A percentile compares a stretch with the other conserved stretches of the same genome.
These are phyloP conservation scores for Amanita muscaria DNA, from an alignment of 768 basidiomycete genomes.

Conservation along the genomic window DNA sequence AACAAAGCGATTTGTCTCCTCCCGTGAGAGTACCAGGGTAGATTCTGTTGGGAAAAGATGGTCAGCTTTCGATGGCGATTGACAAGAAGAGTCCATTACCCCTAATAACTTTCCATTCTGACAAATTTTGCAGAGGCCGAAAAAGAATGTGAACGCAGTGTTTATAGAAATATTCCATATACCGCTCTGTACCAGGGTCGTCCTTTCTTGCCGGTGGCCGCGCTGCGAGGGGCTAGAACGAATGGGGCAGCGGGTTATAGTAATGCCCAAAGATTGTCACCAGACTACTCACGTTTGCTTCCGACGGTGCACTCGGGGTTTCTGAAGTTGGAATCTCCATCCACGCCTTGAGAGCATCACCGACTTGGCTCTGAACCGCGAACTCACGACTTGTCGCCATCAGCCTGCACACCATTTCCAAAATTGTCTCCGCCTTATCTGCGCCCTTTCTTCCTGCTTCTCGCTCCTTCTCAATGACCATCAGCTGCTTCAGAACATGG, in stretches of 20 bases:
- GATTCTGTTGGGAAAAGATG: conserved; percentile 30
- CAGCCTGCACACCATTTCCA: conserved; percentile 67
- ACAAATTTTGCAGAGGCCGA: conserved; percentile 66
- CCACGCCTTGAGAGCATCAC: conserved; percentile 77
- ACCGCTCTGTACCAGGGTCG: conserved; percentile 79
- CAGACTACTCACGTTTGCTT: conserved; percentile 21
- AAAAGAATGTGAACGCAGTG: conserved; percentile 69
- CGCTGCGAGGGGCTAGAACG: conserved; percentile 30
- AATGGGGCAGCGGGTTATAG: conserved; percentile 17
- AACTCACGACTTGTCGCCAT: conserved; percentile 75
- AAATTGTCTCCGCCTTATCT: conserved; percentile 62
- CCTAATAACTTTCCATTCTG: conserved; percentile 45
- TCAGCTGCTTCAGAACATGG: conserved; percentile 76
- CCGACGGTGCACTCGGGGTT: conserved; percentile 20
- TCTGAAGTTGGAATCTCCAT: conserved; percentile 62
- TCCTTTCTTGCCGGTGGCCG: conserved; percentile 53
- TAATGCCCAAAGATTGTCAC: no score
- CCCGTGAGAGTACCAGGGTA: conserved; percentile 50
- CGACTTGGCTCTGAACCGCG: conserved; percentile 84
- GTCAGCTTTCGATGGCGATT: not conserved
- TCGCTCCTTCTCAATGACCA: conserved; percentile 61
- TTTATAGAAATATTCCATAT: conserved; percentile 92
- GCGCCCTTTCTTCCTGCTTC: conserved; percentile 45
- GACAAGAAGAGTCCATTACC: conserved; percentile 16
- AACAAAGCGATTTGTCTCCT: conserved; percentile 75